These are phyloP conservation scores for Austroboletus eburneus DNA, from an alignment of 768 basidiomycete species.

Conservation along the genomic window DNA sequence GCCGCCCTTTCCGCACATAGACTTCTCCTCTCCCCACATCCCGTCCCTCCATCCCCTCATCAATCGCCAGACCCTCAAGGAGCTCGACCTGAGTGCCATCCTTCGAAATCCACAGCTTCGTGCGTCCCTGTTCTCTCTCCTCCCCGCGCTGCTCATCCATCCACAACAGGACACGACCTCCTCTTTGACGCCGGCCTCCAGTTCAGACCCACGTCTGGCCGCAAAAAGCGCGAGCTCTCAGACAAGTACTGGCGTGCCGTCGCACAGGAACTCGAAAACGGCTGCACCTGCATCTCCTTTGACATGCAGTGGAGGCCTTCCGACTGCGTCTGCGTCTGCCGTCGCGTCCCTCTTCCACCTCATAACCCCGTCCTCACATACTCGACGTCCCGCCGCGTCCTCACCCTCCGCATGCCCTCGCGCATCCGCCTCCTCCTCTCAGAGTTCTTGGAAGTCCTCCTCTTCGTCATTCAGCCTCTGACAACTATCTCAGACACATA, in stretches of 20 bases:
- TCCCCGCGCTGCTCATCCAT: not conserved
- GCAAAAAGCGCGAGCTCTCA: slow-evolving; percentile 64
- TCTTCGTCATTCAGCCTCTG: slow-evolving; percentile 81
- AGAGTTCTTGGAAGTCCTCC: slow-evolving; percentile 78
- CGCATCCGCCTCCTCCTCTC: slow-evolving; percentile 64
- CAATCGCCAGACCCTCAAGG: slow-evolving; percentile 77
- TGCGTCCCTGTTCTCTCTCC: slow-evolving; percentile 39
- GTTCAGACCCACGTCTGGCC: slow-evolving; percentile 72
- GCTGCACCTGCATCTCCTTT: slow-evolving; percentile 82
- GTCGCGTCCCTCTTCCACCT: slow-evolving; percentile 39
- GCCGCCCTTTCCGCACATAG: slow-evolving; percentile 33
- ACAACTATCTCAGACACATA: slow-evolving; percentile 58
- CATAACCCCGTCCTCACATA: slow-evolving; percentile 41
- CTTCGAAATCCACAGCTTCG: slow-evolving; percentile 88
- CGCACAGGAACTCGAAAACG: slow-evolving; percentile 67
- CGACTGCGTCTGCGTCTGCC: slow-evolving; percentile 54
- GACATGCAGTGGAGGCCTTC: slow-evolving; percentile 54
- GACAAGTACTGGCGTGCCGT: slow-evolving; percentile 88
- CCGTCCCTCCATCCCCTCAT: slow-evolving; percentile 73
- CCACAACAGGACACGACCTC: slow-evolving; percentile 71
- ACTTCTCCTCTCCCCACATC: slow-evolving; percentile 49
- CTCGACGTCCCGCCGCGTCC: slow-evolving; percentile 40
- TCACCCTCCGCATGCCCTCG: slow-evolving; percentile 67
- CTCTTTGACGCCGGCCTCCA: slow-evolving; percentile 84
- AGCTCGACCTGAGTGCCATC: slow-evolving; percentile 82